Evolutionary conservation across 805 yeast genomes (phyloP).

Genomic region (Suhomyces canberraensis): DNA sequence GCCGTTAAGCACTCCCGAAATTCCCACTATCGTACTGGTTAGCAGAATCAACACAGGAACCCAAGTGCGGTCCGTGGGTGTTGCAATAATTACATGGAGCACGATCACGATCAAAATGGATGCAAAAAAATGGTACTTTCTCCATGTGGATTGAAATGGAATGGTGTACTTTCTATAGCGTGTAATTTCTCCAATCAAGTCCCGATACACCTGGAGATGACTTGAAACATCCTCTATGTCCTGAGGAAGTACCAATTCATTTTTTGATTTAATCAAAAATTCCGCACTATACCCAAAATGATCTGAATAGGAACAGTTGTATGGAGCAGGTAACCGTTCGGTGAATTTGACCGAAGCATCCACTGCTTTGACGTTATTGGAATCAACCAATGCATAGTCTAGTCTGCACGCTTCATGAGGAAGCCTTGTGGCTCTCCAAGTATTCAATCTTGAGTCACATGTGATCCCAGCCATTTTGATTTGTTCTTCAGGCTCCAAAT

Average conservation of each 20-base stretch:
- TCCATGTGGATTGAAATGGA: conserved; percentile 59
- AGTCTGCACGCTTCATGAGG: conserved; percentile 78
- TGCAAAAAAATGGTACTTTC: conserved; percentile 59
- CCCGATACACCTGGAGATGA: conserved; percentile 36
- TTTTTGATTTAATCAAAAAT: conserved; percentile 15
- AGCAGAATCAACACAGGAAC: conserved; percentile 56
- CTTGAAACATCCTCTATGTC: conserved; percentile 11
- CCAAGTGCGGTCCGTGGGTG: conserved; percentile 55
- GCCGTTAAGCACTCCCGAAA: conserved; percentile 73
- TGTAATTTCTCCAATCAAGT: conserved; percentile 27
- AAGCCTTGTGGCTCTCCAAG: conserved; percentile 66
- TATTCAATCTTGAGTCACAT: conserved; percentile 82
- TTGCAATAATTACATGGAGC: conserved; percentile 52
- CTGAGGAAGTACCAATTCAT: conserved; percentile 1
- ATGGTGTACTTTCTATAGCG: conserved; percentile 51
- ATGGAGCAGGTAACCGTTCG: conserved; percentile 56
- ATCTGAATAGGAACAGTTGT: conserved; percentile 71
- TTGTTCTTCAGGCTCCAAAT: conserved; percentile 46
- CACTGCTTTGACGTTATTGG: conserved; percentile 46
- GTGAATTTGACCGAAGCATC: conserved; percentile 74
- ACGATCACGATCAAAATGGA: conserved; percentile 45
- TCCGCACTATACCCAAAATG: conserved; percentile 77
- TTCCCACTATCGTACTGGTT: conserved; percentile 50
- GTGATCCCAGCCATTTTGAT: conserved; percentile 76
- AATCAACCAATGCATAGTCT: conserved; percentile 83